Evolutionary conservation across 2,329 filamentous ascomycete genomes (phyloP).

Genomic region (Cercospora zeina): DNA sequence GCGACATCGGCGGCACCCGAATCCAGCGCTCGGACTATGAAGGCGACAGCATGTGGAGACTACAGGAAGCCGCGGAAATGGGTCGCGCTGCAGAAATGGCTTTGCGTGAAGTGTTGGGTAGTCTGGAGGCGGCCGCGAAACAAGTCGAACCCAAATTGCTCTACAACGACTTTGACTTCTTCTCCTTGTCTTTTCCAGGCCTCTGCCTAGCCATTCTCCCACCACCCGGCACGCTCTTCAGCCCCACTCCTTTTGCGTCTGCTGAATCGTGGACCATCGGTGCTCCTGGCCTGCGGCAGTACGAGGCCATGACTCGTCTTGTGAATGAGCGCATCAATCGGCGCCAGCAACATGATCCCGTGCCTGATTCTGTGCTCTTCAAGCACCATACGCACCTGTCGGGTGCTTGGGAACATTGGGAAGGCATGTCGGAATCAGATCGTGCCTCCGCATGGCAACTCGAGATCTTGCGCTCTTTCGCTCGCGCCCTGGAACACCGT

Average conservation of each 20-base stretch:
- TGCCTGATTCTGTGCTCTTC: constrained; percentile 62
- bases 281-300: constrained; percentile 72
- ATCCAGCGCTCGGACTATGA: constrained; percentile 56
- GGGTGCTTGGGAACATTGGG: constrained; percentile 78
- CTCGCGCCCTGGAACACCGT: constrained; percentile 44
- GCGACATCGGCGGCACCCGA: constrained; percentile 31
- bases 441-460: constrained; percentile 50
- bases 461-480: constrained; percentile 50
- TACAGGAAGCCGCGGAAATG: constrained; percentile 70
- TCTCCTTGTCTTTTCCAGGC: constrained; percentile 80
- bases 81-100: constrained; percentile 81
- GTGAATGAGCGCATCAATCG: constrained; percentile 38
- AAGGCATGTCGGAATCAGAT: constrained; percentile 56
- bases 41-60: constrained; percentile 53
- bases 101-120: constrained; percentile 76
- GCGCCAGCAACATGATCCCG: constrained; percentile 36
- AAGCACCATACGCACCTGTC: constrained; percentile 73
- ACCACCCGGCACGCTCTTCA: constrained; percentile 78
- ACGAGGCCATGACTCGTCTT: constrained; percentile 60
- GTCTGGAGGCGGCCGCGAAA: constrained; percentile 79
- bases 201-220: constrained; percentile 79
- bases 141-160: constrained; percentile 43
- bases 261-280: constrained; percentile 77
- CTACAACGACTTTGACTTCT: constrained; percentile 75
- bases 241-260: constrained; percentile 74